Base-by-base conservation (phyloP, 495 filamentous ascomycete species). In the Penicillium pulvis region DNA sequence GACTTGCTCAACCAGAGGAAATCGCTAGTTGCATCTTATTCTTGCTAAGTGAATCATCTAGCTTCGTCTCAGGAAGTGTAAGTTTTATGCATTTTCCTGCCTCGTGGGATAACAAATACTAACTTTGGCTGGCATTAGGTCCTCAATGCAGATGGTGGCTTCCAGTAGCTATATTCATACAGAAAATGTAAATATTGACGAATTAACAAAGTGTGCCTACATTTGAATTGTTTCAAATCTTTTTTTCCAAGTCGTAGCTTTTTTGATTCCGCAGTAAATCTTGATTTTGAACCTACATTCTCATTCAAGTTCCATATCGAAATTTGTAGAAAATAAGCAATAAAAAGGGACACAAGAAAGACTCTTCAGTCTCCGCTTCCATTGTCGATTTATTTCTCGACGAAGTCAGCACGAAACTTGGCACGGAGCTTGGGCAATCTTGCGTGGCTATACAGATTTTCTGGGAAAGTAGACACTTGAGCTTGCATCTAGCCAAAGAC, bases 61-160 rank as follows among this genome's bases (percentile, higher is more conserved):
- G 42, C 42, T 44, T 44, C 20, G 42, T 44, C 11, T 44, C 42
- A 19, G 42, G 42, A 44, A 44, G 42, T 44, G 42, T 44, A 44
- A 44, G 42, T 44, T 44, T 20, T 16, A 17, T 9, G 42, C n/a
- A 6, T 9, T 44, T 44, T 44, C 10, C 8, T 44, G 1, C 42
- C n/a, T 20, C n/a, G 6, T 44, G n/a, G 10, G n/a, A 35, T 35
- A 10, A 1, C n/a, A 6, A 44, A 44, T 44, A 44, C 42, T 44
- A 20, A 44, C 20, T 9, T 20, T 7, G n/a, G 6, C 10, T 44
- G 6, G 5, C 16, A 16, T 44, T 20, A 44, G 42, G 42, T 44
- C 7, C 12, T 44, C 17, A 44, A 44, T 20, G 42, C 42, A 4
- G 42, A 44, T 44, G 42, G 42, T 23, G 42, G 42, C 23, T 44